Percentiles rank a stretch among this genome's conserved stretches.
phyloP scores from a whole-genome alignment of 305 asterid genomes.

The Salvia sclarea region DNA sequence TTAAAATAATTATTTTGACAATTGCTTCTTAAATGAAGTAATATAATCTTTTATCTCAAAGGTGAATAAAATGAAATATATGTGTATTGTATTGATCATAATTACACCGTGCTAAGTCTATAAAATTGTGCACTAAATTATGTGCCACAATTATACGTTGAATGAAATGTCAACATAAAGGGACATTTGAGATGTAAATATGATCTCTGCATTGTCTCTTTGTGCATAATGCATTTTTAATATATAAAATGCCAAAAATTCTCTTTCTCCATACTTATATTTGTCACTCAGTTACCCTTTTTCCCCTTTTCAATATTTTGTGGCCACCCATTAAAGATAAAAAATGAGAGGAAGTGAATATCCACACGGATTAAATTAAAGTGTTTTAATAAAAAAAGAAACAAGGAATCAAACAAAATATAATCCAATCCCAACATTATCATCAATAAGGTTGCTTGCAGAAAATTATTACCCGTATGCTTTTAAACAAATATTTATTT shows the following conservation, averaged over 20 bases:
- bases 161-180: too few species aligned
- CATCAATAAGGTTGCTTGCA: not conserved
- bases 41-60: too few species aligned
- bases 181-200: not conserved
- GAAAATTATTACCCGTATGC: not conserved
- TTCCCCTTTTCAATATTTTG: not conserved
- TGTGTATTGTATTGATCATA: too few species aligned
- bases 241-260: constrained; percentile 17
- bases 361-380: constrained; percentile 6
- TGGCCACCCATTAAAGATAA: constrained; percentile 37
- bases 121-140: too few species aligned
- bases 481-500: too few species aligned
- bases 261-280: not conserved
- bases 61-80: not conserved
- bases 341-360: constrained; percentile 30
- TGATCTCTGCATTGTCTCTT: not conserved
- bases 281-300: not conserved
- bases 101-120: too few species aligned
- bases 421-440: not conserved
- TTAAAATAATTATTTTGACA: too few species aligned
- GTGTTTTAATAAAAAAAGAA: not conserved
- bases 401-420: constrained; percentile 24
- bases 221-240: not conserved
- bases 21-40: too few species aligned
- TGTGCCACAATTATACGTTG: too few species aligned